Conservation (phyloP, 2,329 filamentous ascomycete genomes). For the Fusarium veterinarium region DNA sequence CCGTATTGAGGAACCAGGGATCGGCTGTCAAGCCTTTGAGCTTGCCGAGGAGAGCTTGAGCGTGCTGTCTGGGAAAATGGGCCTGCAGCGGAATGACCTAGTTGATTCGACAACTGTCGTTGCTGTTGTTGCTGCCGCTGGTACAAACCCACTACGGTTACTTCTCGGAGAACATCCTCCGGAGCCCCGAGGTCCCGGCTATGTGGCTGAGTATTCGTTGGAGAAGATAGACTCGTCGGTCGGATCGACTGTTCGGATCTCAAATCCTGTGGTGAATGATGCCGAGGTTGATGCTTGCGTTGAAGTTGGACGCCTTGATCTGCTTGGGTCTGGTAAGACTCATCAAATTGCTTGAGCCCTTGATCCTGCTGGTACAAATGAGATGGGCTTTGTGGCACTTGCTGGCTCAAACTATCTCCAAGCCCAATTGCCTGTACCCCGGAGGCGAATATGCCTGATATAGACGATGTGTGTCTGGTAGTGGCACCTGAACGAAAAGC, state of each 20-base stretch:
- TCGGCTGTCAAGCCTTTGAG: constrained; percentile 8
- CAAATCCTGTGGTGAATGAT: constrained; percentile 19
- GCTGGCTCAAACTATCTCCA: constrained; percentile 5
- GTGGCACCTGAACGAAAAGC: constrained; percentile 24
- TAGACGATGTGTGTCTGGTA: constrained; percentile 14
- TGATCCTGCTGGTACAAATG: constrained; percentile 25
- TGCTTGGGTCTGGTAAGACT: constrained; percentile 17
- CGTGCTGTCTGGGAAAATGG: constrained; percentile 23
- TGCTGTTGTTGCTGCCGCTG: constrained; percentile 35
- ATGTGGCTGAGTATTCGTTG: neutral
- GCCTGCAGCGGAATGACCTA: constrained; percentile 11
- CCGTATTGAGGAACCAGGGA: constrained; percentile 11
- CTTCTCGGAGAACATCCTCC: neutral
- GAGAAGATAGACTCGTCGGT: constrained; percentile 2
- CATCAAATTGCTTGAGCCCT: neutral
- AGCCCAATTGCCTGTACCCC: constrained; percentile 18
- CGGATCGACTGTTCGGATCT: constrained; percentile 3
- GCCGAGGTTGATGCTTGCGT: constrained; percentile 22
- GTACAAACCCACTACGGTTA: constrained; percentile 23
- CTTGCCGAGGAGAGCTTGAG: constrained; percentile 22
- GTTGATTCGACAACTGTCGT: constrained; percentile 33
- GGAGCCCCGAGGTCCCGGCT: constrained; percentile 1
- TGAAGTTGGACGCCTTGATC: constrained; percentile 17
- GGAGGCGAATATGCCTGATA: constrained; percentile 30
- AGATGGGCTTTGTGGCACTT: constrained; percentile 12